Percentiles rank a stretch among this genome's conserved stretches.
Conservation (phyloP, 345 rosid genomes). For the Citrus maxima region DNA sequence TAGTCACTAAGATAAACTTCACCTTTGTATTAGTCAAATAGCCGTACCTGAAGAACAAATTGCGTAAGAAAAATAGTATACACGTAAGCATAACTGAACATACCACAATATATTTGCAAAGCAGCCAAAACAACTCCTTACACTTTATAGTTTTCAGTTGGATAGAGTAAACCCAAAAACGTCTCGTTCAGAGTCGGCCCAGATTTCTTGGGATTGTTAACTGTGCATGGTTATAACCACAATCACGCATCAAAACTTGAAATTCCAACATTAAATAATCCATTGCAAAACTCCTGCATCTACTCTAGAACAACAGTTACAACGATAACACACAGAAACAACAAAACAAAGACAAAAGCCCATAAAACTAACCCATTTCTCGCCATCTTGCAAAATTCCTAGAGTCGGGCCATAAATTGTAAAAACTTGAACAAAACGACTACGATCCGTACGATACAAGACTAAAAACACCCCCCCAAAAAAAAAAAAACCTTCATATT, state of each 20-base stretch:
- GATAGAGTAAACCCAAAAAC: slow-evolving; percentile 89
- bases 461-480: not conserved
- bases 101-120: not conserved
- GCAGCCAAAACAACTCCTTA: slow-evolving; percentile 30
- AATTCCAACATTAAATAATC: not conserved
- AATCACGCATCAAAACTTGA: slow-evolving; percentile 9
- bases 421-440: not conserved
- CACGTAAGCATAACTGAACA: not conserved
- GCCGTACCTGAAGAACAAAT: slow-evolving; percentile 56
- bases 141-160: slow-evolving; percentile 94
- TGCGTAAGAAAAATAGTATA: not conserved
- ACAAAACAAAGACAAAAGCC: not conserved
- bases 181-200: slow-evolving; percentile 82
- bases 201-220: slow-evolving; percentile 90
- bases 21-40: slow-evolving; percentile 96
- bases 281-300: not conserved
- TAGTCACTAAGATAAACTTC: slow-evolving; percentile 83
- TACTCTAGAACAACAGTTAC: not conserved
- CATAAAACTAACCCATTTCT: not conserved
- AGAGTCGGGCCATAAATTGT: not conserved
- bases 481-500: not conserved
- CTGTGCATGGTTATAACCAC: slow-evolving; percentile 31
- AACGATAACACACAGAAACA: not conserved
- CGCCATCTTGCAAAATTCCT: not conserved
- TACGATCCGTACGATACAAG: not conserved